Evolutionary conservation across 352 stramenopile species (phyloP).

Genomic region (Phytophthora sansomeana): DNA sequence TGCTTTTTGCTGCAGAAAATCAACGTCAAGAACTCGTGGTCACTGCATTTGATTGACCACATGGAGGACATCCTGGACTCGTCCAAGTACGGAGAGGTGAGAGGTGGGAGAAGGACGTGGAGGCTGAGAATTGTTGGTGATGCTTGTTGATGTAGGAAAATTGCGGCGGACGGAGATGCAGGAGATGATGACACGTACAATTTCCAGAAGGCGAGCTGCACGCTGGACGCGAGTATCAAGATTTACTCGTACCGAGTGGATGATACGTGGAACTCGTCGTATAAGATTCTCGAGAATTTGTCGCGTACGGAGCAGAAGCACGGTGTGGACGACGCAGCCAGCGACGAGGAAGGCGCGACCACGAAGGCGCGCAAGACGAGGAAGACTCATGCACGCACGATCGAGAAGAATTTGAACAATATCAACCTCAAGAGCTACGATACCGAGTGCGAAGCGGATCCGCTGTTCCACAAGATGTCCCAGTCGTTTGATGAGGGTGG

Average conservation of each 20-base stretch:
- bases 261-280: slow-evolving; percentile 97
- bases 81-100: slow-evolving; percentile 48
- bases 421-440: slow-evolving; percentile 91
- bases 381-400: slow-evolving; percentile 68
- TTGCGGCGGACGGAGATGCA: slow-evolving; percentile 40
- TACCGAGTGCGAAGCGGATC: slow-evolving; percentile 89
- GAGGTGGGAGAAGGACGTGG: not conserved
- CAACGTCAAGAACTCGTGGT: slow-evolving; percentile 98
- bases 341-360: slow-evolving; percentile 39
- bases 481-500: slow-evolving; percentile 93
- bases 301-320: slow-evolving; percentile 86
- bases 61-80: slow-evolving; percentile 95
- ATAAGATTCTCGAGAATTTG: slow-evolving; percentile 98
- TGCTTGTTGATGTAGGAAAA: slow-evolving; percentile 24
- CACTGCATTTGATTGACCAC: slow-evolving; percentile 97
- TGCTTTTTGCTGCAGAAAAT: slow-evolving; percentile 89
- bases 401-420: slow-evolving; percentile 90
- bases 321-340: slow-evolving; percentile 31
- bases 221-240: slow-evolving; percentile 98
- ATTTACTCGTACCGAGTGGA: slow-evolving; percentile 99
- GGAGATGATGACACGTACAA: slow-evolving; percentile 85
- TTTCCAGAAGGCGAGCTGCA: slow-evolving; percentile 98
- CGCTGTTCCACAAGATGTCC: slow-evolving; percentile 94
- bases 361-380: slow-evolving; percentile 51
- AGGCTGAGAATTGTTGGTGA: not conserved